Evolutionary conservation across 2,329 filamentous ascomycete genomes (phyloP), one percentile per base, ranked within the genome.

Genomic region (Metarhizium album): DNA sequence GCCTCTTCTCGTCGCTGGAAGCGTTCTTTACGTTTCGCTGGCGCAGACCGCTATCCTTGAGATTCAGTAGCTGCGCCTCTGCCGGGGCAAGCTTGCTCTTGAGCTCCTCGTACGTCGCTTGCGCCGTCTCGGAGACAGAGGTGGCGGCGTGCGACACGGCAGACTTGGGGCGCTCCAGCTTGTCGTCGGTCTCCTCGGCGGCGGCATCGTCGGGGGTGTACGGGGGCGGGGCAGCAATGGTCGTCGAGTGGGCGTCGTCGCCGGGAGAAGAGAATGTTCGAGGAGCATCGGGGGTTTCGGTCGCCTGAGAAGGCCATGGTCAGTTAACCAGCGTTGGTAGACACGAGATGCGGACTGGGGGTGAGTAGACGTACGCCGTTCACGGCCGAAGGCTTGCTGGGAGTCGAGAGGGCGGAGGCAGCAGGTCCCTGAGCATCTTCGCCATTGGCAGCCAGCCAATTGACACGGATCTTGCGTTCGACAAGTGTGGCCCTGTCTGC

Each of bases 391-490:
- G 63, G 60, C 59, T 69, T 73, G 60, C 57, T 71, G 9, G 74
- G 74, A 1, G 74, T 76, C 52, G 60, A 57, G 4, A 59, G 49
- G 9, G 54, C 42, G 13, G 62, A 52, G 35, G 57, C 58, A 24
- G 48, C 29, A 14, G 55, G 52, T 42, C 52, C 53, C 31, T 62
- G 48, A 38, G 66, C 60, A 9, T 58, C 52, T 16, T 64, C 57
- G 51, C 77, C 77, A 47, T 81, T 78, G 9, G 84, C 75, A 46
- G 86, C 70, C 42, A 96, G 75, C 76, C 91, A 98, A 59, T 78
- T 78, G 57, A 98, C 93, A 45, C 91, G 84, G 59, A 98, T 98
- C 77, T 97, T 98, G 74, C 85, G 88, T 75, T 98, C 93, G 62
- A 90, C 82, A 53, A 98, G 84, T 22, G 79, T 75, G 14, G 78